These are phyloP conservation scores for Saksenaea oblongispora DNA, from an alignment of 371 early-diverging fungal genomes.

Conservation along the genomic window DNA sequence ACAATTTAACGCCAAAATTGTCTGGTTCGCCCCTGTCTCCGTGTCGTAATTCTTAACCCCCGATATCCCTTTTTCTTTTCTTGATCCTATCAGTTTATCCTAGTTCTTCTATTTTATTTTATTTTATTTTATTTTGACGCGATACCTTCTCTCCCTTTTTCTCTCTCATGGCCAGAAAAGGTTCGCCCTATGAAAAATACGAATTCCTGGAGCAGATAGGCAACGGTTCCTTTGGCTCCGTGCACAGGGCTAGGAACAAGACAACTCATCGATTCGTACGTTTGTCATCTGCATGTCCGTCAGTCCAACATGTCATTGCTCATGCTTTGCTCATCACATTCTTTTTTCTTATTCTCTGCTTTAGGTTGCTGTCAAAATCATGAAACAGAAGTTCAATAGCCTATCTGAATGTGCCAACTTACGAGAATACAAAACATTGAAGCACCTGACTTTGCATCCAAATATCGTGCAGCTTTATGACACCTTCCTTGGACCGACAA, in stretches of 20 bases:
- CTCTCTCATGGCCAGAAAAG: conserved; percentile 34
- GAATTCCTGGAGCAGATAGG: conserved; percentile 79
- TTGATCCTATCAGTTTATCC: conserved; percentile 1
- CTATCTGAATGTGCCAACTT: conserved; percentile 78
- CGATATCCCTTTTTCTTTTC: conserved; percentile 8
- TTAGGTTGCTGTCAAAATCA: conserved; percentile 93
- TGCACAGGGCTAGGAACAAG: conserved; percentile 75
- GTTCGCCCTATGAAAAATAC: conserved; percentile 63
- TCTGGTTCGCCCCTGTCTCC: not conserved
- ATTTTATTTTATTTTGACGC: conserved; percentile 7
- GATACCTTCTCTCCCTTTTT: conserved; percentile 2
- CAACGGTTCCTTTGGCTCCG: conserved; percentile 94
- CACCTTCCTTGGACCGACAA: conserved; percentile 75
- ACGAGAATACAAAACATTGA: conserved; percentile 75
- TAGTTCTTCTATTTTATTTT: conserved; percentile 3
- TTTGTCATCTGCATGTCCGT: not conserved
- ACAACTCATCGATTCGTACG: conserved; percentile 76
- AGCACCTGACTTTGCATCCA: conserved; percentile 67
- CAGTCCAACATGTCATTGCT: not conserved
- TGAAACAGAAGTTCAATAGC: conserved; percentile 88
- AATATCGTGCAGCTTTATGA: conserved; percentile 86
- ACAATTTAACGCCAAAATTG: not conserved
- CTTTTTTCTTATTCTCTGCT: not conserved
- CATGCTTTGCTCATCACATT: not conserved
- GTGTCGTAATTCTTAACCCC: conserved; percentile 7